Conservation (phyloP, 2,329 filamentous ascomycete genomes). For the Blumeria graminis region DNA sequence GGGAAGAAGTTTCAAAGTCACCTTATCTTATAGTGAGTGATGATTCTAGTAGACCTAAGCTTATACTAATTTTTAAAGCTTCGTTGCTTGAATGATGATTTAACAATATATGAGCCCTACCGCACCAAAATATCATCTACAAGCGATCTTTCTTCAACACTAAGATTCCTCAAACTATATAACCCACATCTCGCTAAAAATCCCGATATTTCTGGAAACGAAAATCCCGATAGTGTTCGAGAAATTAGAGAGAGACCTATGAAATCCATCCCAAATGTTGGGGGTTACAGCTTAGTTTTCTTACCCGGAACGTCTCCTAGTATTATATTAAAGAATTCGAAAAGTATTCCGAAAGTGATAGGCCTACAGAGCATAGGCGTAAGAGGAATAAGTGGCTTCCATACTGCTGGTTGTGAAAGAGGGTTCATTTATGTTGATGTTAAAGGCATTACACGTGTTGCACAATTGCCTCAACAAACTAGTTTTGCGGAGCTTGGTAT, state of each 20-base stretch:
- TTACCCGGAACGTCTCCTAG: constrained; percentile 57
- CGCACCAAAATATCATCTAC: constrained; percentile 18
- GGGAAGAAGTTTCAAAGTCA: constrained; percentile 41
- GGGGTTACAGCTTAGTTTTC: constrained; percentile 60
- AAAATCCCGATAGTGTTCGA: constrained; percentile 24
- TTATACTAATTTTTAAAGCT: constrained; percentile 23
- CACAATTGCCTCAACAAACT: constrained; percentile 40
- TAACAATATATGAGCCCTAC: constrained; percentile 72
- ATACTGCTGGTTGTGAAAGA: constrained; percentile 51
- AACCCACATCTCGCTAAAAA: constrained; percentile 42
- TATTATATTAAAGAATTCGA: constrained; percentile 63
- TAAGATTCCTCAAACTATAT: constrained; percentile 54
- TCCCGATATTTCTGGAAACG: constrained; percentile 23
- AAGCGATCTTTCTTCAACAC: constrained; percentile 16
- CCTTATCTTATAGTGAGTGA: constrained; percentile 59
- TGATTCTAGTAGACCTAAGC: not conserved
- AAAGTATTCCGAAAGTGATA: constrained; percentile 53
- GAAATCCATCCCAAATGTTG: constrained; percentile 31
- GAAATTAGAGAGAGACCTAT: constrained; percentile 19
- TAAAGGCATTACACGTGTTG: constrained; percentile 47
- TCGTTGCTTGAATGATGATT: constrained; percentile 55
- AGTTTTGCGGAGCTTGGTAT: constrained; percentile 55
- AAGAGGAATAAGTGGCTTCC: constrained; percentile 48
- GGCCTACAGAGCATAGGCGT: constrained; percentile 44
- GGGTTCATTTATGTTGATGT: constrained; percentile 68